Base-by-base conservation (phyloP, 352 stramenopile genomes). In the Aphanomyces invadans region DNA sequence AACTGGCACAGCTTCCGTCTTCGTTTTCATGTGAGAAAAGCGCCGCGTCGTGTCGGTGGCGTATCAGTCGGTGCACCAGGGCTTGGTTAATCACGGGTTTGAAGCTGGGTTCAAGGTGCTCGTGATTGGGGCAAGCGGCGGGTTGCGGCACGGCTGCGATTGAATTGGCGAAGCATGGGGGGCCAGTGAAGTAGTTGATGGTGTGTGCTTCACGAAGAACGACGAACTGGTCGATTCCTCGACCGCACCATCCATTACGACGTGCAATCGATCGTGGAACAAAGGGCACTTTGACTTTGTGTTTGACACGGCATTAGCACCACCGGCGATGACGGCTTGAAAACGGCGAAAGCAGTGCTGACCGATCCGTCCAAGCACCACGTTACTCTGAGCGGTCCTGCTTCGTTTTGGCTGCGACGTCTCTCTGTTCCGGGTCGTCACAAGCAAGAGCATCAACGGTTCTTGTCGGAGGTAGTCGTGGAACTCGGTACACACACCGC, bases 161-260 rank as follows among this genome's bases (percentile, higher is more conserved):
- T 23, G 74, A 81, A 28, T 44, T 83, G 48, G 74, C 72, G 23
- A 74, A 70, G 76, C 64, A 3, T 44, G 80, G 45, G 70, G 70
- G 54, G 74, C 73, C 33, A 48, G 63, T n/a, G 68, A 74, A 28
- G 68, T 83, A 33, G 49, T 57, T 32, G 71, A 80, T 31, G 76
- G 70, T 11, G 77, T 83, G 68, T 83, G 73, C 55, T 79, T 69
- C 19, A 65, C 69, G 23, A 80, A 78, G 60, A 83, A 83, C 62
- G 76, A 71, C 38, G 73, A 78, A 2, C 72, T 81, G 61, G 73
- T 81, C 33, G 38, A 52, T n/a, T 62, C 38, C 57, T 44, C 28
- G 67, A 72, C 49, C 67, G 76, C 48, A 52, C 81, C 31, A 65
- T 83, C 5, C 71, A 81, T 48, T 83, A 83, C 59, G 75, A 72